phyloP scores from a whole-genome alignment of 495 filamentous ascomycete species.

The Umbilicaria muhlenbergii region DNA sequence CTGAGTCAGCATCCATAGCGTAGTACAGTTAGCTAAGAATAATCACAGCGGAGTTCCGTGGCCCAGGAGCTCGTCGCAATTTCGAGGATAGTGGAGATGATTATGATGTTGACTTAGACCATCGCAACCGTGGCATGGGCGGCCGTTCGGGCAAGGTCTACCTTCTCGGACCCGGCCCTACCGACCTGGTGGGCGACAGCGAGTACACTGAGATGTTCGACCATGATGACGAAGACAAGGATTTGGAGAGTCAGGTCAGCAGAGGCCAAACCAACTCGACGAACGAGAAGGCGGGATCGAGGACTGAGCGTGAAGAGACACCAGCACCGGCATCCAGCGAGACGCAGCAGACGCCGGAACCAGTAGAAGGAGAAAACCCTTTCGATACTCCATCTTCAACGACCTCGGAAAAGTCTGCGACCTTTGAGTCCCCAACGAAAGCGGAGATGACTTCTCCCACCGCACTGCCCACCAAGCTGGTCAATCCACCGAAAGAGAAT shows the following conservation, averaged over 20 bases:
- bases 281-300: conserved; percentile 13
- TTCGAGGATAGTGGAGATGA: conserved; percentile 87
- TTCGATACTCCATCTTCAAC: conserved; percentile 34
- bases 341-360: conserved; percentile 9
- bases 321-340: conserved; percentile 32
- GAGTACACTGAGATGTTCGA: conserved; percentile 90
- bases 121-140: conserved; percentile 38
- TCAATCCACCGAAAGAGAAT: conserved; percentile 2
- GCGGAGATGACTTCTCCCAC: conserved; percentile 11
- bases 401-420: conserved; percentile 21
- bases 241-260: conserved; percentile 41
- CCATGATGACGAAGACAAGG: conserved; percentile 71
- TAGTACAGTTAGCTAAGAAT: conserved; percentile 18
- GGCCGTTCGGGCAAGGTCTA: conserved; percentile 71
- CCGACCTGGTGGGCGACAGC: conserved; percentile 70
- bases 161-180: conserved; percentile 73
- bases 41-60: conserved; percentile 83
- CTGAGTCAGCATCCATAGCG: conserved; percentile 22
- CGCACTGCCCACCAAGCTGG: conserved; percentile 16
- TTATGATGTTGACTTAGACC: conserved; percentile 71
- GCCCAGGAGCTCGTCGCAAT: conserved; percentile 76
- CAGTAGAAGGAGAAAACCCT: conserved; percentile 15
- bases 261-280: conserved; percentile 18
- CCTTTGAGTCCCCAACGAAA: conserved; percentile 7
- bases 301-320: conserved; percentile 40